A percentile compares a stretch with the other conserved stretches of the same genome.
Evolutionary conservation across 306 rosid species (phyloP).

Genomic region (Lotus japonicus): DNA sequence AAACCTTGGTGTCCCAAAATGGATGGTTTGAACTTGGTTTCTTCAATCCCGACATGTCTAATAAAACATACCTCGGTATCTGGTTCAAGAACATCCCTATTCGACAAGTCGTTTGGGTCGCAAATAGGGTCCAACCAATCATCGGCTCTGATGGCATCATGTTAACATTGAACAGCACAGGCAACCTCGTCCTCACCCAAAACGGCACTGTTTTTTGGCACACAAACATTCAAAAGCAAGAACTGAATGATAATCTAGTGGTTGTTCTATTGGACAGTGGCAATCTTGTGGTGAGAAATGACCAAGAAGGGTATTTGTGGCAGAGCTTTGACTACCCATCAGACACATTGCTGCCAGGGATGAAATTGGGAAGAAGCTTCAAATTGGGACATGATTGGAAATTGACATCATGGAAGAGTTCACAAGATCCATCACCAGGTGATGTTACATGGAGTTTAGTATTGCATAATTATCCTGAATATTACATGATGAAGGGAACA

Average conservation of each 20-base stretch:
- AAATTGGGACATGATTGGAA: constrained; percentile 4
- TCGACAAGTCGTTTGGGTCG: too few species aligned
- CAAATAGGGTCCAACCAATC: too few species aligned
- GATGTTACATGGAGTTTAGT: neutral
- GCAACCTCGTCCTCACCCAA: constrained; percentile 24
- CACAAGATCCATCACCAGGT: constrained; percentile 39
- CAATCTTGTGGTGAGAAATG: constrained; percentile 36
- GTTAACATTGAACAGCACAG: too few species aligned
- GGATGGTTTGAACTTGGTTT: too few species aligned
- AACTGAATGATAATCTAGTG: neutral
- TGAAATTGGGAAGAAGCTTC: constrained; percentile 45
- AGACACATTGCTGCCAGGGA: constrained; percentile 36
- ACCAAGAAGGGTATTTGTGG: constrained; percentile 7
- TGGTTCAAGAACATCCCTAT: too few species aligned
- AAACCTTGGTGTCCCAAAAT: too few species aligned
- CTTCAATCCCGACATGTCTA: too few species aligned
- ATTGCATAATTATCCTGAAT: constrained; percentile 21
- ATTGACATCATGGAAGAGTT: constrained; percentile 35
- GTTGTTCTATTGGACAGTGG: constrained; percentile 37
- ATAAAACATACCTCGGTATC: too few species aligned
- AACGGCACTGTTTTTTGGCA: constrained; percentile 28
- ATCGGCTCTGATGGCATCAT: too few species aligned
- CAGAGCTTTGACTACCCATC: constrained; percentile 56
- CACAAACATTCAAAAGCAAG: neutral
- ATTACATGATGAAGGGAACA: constrained; percentile 21